Evolutionary conservation across 2,329 filamentous ascomycete species (phyloP).

Genomic region (Ceratocystis papillata): DNA sequence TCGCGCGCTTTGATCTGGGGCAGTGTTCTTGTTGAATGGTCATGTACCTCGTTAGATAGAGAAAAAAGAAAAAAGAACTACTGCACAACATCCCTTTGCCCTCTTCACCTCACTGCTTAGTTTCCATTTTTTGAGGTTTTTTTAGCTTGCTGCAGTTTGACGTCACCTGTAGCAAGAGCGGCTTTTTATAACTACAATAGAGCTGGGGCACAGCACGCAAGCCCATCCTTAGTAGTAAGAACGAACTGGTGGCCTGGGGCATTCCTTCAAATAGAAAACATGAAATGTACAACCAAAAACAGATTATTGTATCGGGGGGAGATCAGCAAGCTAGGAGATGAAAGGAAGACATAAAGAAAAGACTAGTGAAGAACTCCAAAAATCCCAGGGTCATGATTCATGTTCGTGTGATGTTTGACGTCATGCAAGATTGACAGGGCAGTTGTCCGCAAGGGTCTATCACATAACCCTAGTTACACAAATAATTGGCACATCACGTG

Average conservation of each 20-base stretch:
- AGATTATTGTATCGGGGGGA: background rate
- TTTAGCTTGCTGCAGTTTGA: background rate
- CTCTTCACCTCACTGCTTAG: background rate
- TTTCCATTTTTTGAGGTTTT: background rate
- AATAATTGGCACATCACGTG: background rate
- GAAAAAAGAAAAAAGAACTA: background rate
- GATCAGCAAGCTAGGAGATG: background rate
- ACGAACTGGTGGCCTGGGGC: background rate
- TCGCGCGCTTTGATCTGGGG: background rate
- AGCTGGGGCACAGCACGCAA: background rate
- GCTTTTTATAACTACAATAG: background rate
- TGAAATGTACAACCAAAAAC: background rate
- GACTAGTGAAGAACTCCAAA: background rate
- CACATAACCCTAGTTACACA: background rate
- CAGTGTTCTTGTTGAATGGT: background rate
- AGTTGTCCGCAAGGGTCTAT: background rate
- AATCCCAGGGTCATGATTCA: background rate
- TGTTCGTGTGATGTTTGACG: background rate
- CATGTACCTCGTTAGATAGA: background rate
- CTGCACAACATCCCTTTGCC: background rate
- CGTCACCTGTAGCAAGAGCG: slow-evolving; percentile 3
- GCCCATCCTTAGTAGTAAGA: background rate
- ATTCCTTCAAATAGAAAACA: background rate
- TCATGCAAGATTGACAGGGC: background rate
- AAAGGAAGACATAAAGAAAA: background rate